These are phyloP conservation scores for Xanthoceras sorbifolium DNA, from an alignment of 345 rosid species.

Conservation along the genomic window DNA sequence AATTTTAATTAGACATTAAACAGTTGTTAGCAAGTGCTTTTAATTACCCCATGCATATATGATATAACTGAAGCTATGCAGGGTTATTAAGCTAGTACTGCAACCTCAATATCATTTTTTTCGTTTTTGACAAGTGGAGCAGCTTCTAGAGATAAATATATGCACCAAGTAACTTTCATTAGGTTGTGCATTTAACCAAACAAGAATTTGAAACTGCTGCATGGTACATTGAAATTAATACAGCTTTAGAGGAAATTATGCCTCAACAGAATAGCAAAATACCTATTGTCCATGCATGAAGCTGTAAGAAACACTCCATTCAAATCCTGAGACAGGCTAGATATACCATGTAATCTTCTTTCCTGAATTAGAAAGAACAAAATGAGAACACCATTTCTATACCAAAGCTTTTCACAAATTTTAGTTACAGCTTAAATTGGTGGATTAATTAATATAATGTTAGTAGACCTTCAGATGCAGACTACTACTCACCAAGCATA, in stretches of 20 bases:
- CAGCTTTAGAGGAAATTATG: neutral
- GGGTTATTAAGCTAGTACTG: neutral
- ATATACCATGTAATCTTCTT: constrained; percentile 70
- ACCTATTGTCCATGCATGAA: constrained; percentile 96
- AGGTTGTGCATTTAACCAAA: constrained; percentile 5
- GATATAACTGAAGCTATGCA: neutral
- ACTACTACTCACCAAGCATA: neutral
- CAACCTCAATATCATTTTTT: neutral
- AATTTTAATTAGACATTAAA: constrained; percentile 10
- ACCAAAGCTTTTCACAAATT: neutral
- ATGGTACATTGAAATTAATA: neutral
- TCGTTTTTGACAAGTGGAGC: neutral
- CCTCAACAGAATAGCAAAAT: neutral
- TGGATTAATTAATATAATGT: neutral
- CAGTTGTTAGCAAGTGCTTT: neutral
- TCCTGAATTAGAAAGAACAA: constrained; percentile 45
- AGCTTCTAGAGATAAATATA: neutral
- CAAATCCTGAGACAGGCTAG: constrained; percentile 84
- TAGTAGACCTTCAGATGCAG: neutral
- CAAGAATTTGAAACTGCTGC: neutral
- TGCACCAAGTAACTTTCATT: neutral
- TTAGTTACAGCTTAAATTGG: neutral
- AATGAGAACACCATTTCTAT: neutral
- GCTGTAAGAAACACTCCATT: constrained; percentile 78
- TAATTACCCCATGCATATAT: neutral